These are phyloP conservation scores for Aspergillus latus DNA, from an alignment of 2,329 filamentous ascomycete genomes.

Conservation along the genomic window DNA sequence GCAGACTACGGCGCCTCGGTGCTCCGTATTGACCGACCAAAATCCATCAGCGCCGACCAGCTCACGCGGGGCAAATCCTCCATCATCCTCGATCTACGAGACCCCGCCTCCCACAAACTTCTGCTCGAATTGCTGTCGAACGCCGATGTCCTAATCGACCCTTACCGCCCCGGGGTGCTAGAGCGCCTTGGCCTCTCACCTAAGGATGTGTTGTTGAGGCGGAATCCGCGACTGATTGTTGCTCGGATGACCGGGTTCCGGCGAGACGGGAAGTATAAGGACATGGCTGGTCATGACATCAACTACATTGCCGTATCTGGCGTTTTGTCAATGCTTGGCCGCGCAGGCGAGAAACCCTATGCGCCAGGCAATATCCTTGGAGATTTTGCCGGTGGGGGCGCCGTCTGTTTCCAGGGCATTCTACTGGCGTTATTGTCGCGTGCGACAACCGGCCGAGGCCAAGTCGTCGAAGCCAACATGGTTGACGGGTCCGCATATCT, in stretches of 20 bases:
- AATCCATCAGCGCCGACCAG: constrained; percentile 61
- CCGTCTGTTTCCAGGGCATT: constrained; percentile 77
- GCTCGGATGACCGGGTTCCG: constrained; percentile 88
- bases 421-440: constrained; percentile 74
- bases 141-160: constrained; percentile 84
- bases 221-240: constrained; percentile 76
- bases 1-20: constrained; percentile 87
- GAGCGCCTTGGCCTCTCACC: constrained; percentile 81
- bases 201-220: constrained; percentile 58
- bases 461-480: constrained; percentile 96
- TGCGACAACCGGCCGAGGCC: constrained; percentile 65
- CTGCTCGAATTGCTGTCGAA: constrained; percentile 63
- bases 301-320: constrained; percentile 93
- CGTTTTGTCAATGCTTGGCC: constrained; percentile 72
- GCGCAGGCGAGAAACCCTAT: constrained; percentile 67
- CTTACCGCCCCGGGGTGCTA: constrained; percentile 86
- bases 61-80: constrained; percentile 80
- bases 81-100: constrained; percentile 77
- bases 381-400: constrained; percentile 89
- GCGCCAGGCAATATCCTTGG: constrained; percentile 81
- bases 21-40: constrained; percentile 74
- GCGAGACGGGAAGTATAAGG: constrained; percentile 76
- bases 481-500: constrained; percentile 84
- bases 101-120: constrained; percentile 61
- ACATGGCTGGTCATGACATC: constrained; percentile 94